Percentiles rank a stretch among this genome's conserved stretches.
Evolutionary conservation across 495 filamentous ascomycete species (phyloP).

Genomic region (Aspergillus incahuasiensis): DNA sequence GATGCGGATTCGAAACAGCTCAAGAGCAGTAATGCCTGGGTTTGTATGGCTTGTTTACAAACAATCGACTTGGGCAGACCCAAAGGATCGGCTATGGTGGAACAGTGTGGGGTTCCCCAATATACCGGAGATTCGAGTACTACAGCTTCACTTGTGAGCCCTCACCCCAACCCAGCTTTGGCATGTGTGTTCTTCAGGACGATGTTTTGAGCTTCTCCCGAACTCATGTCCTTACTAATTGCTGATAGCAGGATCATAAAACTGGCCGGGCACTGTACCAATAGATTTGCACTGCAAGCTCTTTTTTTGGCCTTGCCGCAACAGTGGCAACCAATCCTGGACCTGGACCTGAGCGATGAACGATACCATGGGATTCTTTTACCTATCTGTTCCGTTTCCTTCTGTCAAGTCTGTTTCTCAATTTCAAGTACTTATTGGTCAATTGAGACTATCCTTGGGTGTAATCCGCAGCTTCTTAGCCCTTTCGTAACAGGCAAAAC

Average conservation of each 20-base stretch:
- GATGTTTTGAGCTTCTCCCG: not conserved
- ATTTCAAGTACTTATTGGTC: conserved; percentile 23
- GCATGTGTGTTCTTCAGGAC: not conserved
- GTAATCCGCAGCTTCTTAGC: conserved; percentile 25
- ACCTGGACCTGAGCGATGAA: conserved; percentile 35
- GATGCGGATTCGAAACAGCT: not conserved
- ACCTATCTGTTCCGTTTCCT: conserved; percentile 39
- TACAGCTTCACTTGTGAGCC: conserved; percentile 74
- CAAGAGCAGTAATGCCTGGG: not conserved
- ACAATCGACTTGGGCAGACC: not conserved
- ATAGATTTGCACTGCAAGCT: conserved; percentile 3
- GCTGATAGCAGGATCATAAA: conserved; percentile 52
- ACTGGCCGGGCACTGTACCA: conserved; percentile 53
- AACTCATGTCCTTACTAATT: conserved; percentile 20
- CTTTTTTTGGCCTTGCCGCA: not conserved
- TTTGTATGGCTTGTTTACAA: too few species aligned
- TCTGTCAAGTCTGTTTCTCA: conserved; percentile 19
- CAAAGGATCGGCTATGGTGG: not conserved
- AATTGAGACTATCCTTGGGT: conserved; percentile 33
- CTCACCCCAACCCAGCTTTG: conserved; percentile 6
- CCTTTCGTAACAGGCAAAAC: conserved; percentile 20
- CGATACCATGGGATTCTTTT: conserved; percentile 33
- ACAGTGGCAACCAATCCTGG: conserved; percentile 4
- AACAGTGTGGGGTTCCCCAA: not conserved
- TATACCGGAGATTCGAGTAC: conserved; percentile 48